These are phyloP conservation scores for Globisporangium parvum DNA, from an alignment of 352 stramenopile species.

Conservation along the genomic window DNA sequence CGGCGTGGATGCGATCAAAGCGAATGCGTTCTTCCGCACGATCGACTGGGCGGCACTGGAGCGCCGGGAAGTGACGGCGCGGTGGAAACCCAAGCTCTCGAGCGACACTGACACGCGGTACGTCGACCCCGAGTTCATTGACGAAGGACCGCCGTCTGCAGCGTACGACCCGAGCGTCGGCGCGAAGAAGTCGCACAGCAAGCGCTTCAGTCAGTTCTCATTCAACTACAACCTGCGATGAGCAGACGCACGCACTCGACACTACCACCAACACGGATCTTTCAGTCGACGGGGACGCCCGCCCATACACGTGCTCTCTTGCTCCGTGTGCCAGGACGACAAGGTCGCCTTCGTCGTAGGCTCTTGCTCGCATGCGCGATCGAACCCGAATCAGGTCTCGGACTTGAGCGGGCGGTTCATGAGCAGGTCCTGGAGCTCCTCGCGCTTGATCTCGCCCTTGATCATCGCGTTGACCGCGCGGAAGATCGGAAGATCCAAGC, in stretches of 20 bases:
- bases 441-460: slow-evolving; percentile 68
- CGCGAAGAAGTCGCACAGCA: slow-evolving; percentile 61
- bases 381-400: slow-evolving; percentile 37
- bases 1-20: slow-evolving; percentile 68
- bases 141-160: slow-evolving; percentile 77
- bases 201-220: slow-evolving; percentile 87
- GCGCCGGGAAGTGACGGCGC: slow-evolving; percentile 62
- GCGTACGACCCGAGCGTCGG: slow-evolving; percentile 66
- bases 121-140: slow-evolving; percentile 85
- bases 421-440: slow-evolving; percentile 66
- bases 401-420: slow-evolving; percentile 81
- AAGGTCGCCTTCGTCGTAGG: not conserved
- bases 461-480: slow-evolving; percentile 81
- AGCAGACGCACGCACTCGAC: not conserved
- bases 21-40: slow-evolving; percentile 57
- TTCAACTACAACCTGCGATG: slow-evolving; percentile 80
- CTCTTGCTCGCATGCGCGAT: too few species aligned
- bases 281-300: not conserved
- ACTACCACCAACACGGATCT: too few species aligned
- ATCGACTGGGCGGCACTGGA: slow-evolving; percentile 78
- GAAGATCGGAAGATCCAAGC: slow-evolving; percentile 91
- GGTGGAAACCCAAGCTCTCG: slow-evolving; percentile 80
- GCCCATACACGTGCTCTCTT: not conserved
- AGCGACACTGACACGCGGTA: slow-evolving; percentile 86
- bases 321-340: not conserved